Percentiles rank a stretch among this genome's conserved stretches.
Conservation (phyloP, 768 basidiomycete genomes). For the Boletus barrowsii region DNA sequence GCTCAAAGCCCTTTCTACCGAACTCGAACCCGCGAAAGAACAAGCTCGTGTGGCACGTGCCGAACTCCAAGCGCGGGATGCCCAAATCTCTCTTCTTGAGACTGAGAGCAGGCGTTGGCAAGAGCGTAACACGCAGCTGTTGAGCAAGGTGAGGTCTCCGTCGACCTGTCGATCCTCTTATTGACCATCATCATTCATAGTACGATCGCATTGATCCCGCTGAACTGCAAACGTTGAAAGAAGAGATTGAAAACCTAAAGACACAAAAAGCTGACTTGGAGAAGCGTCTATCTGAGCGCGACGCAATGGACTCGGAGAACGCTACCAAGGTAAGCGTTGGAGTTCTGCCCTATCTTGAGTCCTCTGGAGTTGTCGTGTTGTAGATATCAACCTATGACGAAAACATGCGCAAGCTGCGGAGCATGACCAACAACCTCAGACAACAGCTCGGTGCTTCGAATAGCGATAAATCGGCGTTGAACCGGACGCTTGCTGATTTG, state of each 20-base stretch:
- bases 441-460: constrained; percentile 25
- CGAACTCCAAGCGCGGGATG: constrained; percentile 68
- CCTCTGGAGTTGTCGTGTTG: neutral
- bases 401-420: constrained; percentile 37
- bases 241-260: constrained; percentile 60
- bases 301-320: constrained; percentile 29
- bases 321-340: constrained; percentile 31
- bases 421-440: constrained; percentile 23
- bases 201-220: constrained; percentile 88
- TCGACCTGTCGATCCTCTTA: neutral
- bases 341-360: neutral
- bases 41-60: constrained; percentile 63
- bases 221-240: constrained; percentile 75
- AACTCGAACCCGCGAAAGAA: constrained; percentile 76
- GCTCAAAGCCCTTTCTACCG: constrained; percentile 51
- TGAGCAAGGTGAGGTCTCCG: constrained; percentile 61
- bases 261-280: constrained; percentile 37
- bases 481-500: constrained; percentile 24
- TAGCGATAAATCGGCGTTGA: constrained; percentile 29
- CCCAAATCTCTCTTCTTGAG: constrained; percentile 67
- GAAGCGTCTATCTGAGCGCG: constrained; percentile 28
- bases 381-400: constrained; percentile 46
- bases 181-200: constrained; percentile 33
- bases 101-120: constrained; percentile 81
- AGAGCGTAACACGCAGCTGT: constrained; percentile 73